phyloP scores from a whole-genome alignment of 116 monocot genomes.

The Posidonia oceanica region DNA sequence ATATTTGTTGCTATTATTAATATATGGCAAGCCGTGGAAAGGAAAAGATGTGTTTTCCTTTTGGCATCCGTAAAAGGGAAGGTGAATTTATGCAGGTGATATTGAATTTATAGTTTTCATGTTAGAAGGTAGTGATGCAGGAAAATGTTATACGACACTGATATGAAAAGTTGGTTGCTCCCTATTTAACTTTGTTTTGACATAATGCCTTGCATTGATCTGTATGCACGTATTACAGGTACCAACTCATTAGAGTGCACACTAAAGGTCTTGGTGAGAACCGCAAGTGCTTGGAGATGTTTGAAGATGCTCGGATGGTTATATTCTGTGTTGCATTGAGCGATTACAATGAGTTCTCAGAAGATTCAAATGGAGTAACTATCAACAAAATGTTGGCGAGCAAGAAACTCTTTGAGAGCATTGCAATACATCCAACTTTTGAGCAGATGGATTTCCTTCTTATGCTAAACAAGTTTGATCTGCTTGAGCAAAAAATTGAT shows the following conservation, averaged over 20 bases:
- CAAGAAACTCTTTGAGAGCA: constrained; percentile 69
- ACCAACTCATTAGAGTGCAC: constrained; percentile 78
- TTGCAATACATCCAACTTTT: constrained; percentile 47
- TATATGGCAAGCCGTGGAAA: too few relatives aligned
- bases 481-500: constrained; percentile 68
- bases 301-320: constrained; percentile 77
- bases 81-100: too few relatives aligned
- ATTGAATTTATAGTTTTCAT: too few relatives aligned
- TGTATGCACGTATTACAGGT: constrained; percentile 27
- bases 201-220: too few relatives aligned
- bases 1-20: too few relatives aligned
- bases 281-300: constrained; percentile 91
- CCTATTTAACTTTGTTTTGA: too few relatives aligned
- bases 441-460: constrained; percentile 73
- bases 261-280: constrained; percentile 55
- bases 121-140: too few relatives aligned
- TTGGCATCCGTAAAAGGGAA: too few relatives aligned
- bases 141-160: too few relatives aligned
- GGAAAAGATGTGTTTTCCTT: too few relatives aligned
- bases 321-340: constrained; percentile 65
- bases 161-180: not conserved
- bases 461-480: constrained; percentile 79
- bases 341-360: constrained; percentile 64
- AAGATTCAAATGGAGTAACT: constrained; percentile 27
- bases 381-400: constrained; percentile 82